Percentiles rank a stretch among this genome's conserved stretches.
phyloP scores from a whole-genome alignment of 2,329 filamentous ascomycete species.

The Claviceps cyperi region DNA sequence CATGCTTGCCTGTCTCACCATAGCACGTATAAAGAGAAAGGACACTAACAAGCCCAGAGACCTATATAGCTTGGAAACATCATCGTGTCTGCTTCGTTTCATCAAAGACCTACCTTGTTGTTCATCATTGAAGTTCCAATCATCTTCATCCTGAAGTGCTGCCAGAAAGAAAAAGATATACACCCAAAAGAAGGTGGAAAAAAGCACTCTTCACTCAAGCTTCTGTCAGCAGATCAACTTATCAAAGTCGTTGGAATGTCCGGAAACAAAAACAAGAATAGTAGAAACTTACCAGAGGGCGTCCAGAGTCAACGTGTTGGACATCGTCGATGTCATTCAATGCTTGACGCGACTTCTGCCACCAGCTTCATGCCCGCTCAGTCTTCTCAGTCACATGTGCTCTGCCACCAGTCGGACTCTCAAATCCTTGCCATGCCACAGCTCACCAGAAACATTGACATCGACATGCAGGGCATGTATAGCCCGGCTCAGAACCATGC shows the following conservation, averaged over 20 bases:
- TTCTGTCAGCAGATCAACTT: not conserved
- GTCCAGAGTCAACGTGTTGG: not conserved
- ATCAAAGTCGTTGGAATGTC: not conserved
- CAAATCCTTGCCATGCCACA: not conserved
- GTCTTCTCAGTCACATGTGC: not conserved
- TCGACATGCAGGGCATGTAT: not conserved
- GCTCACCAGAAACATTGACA: not conserved
- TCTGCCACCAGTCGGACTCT: not conserved
- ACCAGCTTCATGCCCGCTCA: not conserved
- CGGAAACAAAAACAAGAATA: not conserved
- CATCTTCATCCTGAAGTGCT: not conserved
- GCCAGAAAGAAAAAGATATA: not conserved
- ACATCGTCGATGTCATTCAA: not conserved
- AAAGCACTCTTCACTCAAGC: not conserved
- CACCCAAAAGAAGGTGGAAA: not conserved
- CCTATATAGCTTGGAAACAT: not conserved
- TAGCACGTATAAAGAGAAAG: conserved; percentile 2
- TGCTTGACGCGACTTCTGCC: not conserved
- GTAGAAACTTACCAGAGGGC: not conserved
- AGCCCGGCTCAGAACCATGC: not conserved
- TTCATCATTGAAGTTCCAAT: not conserved
- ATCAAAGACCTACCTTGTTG: not conserved
- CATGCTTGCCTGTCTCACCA: not conserved
- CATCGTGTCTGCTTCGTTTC: not conserved
- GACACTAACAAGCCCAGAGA: not conserved